Evolutionary conservation across 345 rosid species (phyloP), one percentile per base, ranked within the genome.

Genomic region (Triadica sebifera): DNA sequence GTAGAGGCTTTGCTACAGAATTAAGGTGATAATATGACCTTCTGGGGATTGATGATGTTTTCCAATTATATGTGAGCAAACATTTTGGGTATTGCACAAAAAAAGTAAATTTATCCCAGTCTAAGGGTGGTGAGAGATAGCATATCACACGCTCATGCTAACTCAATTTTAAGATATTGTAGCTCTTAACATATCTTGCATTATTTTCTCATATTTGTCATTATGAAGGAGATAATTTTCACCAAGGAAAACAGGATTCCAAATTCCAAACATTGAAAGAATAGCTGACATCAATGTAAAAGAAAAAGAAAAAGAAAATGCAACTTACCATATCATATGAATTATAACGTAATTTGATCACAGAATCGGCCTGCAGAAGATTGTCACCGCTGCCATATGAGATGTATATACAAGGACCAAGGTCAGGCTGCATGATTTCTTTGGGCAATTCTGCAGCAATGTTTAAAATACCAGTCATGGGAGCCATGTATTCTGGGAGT

Each of bases 401-500:
- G 74, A 93, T 89, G 75, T 89, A 85, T 65, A 95, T 80, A 72
- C 77, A 86, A 19, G 99, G 99, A 62, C 98, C 99, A 8, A 89
- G 78, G 62, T 87, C 87, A 58, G 91, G 88, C 77, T 77, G 74
- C 60, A 76, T 70, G 49, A 84, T 76, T 70, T 84, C 84, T 79
- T 70, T 79, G n/a, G 89, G 88, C 73, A 88, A 80, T 74, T 85
- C 84, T 64, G 96, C 87, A 34, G 96, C 93, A 56, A 93, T 81
- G 60, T 95, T 95, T 71, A 95, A 74, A 73, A 86, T 76, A 59
- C 97, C 98, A 38, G 81, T 72, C 9, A 74, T 69, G 10, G 94
- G 96, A 75, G 93, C 88, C 94, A 90, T 91, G 84, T 95, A 95
- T 71, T 83, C 90, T 15, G 90, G 90, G 81, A 95, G 86, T 69